Percentiles rank a stretch among this genome's conserved stretches.
These are phyloP conservation scores for Colletotrichum graminicola DNA, from an alignment of 2,329 filamentous ascomycete genomes.

Conservation along the genomic window DNA sequence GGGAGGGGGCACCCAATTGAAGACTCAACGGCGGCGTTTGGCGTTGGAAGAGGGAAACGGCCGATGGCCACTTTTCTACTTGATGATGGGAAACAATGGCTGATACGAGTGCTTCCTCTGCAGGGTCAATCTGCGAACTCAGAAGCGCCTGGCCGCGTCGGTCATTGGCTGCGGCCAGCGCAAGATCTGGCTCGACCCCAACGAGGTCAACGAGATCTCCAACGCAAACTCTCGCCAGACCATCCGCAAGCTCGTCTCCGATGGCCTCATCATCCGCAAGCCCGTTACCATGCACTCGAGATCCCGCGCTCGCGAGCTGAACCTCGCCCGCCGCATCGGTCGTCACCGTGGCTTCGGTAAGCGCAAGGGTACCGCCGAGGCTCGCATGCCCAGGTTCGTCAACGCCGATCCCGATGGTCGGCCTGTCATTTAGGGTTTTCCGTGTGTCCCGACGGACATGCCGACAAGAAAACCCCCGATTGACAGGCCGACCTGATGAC, in stretches of 20 bases:
- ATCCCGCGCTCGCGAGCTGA: slow-evolving; percentile 94
- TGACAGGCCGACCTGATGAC: slow-evolving; percentile 1
- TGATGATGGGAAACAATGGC: slow-evolving; percentile 6
- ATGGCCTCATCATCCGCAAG: slow-evolving; percentile 99
- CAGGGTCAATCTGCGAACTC: slow-evolving; percentile 99
- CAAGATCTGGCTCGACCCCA: slow-evolving; percentile 99
- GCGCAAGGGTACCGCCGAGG: slow-evolving; percentile 99
- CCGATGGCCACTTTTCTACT: neutral
- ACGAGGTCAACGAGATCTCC: slow-evolving; percentile 98
- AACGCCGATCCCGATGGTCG: slow-evolving; percentile 22
- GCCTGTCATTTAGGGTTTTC: neutral
- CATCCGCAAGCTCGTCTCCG: slow-evolving; percentile 98
- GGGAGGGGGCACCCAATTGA: neutral
- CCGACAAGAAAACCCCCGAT: neutral
- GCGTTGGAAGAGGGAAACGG: neutral
- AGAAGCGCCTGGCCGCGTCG: slow-evolving; percentile 99
- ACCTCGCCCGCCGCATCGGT: slow-evolving; percentile 92
- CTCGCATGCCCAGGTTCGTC: slow-evolving; percentile 96
- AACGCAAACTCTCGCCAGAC: slow-evolving; percentile 99
- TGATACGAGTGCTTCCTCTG: slow-evolving; percentile 43
- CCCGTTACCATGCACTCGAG: slow-evolving; percentile 99
- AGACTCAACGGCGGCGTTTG: slow-evolving; percentile 18
- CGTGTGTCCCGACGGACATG: neutral
- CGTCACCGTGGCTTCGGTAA: slow-evolving; percentile 99
- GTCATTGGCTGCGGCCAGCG: slow-evolving; percentile 99